Percentiles rank a stretch among this genome's conserved stretches.
Evolutionary conservation across 441 rosid genomes (phyloP).

Genomic region (Omphalea diandra): DNA sequence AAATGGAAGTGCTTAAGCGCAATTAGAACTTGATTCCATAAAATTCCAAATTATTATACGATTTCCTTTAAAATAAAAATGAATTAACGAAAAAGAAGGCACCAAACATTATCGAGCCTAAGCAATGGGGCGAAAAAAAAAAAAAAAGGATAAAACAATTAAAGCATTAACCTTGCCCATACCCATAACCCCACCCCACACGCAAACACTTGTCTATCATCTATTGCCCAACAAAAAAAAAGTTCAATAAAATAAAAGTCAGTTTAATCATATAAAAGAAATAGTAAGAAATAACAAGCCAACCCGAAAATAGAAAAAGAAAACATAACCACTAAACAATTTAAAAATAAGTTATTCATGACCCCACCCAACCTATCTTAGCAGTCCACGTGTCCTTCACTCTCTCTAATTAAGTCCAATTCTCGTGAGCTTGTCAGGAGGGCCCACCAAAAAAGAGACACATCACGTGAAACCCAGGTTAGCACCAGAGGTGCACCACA

Average conservation of each 20-base stretch:
- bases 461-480: slow-evolving; percentile 38
- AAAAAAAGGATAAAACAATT: not conserved
- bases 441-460: slow-evolving; percentile 18
- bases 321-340: not conserved
- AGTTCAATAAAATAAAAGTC: not conserved
- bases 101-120: not conserved
- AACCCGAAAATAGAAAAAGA: not conserved
- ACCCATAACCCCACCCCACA: not conserved
- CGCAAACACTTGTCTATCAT: not conserved
- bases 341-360: too few relatives aligned
- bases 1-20: not conserved
- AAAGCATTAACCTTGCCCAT: not conserved
- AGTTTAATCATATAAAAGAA: not conserved
- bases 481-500: slow-evolving; percentile 13
- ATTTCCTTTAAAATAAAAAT: not conserved
- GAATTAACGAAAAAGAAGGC: not conserved
- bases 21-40: not conserved
- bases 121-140: not conserved
- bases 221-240: not conserved
- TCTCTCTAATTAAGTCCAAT: not conserved
- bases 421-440: not conserved
- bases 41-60: not conserved
- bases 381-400: slow-evolving; percentile 7
- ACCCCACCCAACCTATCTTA: not conserved
- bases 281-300: not conserved